Evolutionary conservation across 2,329 filamentous ascomycete species (phyloP).

Genomic region (Chrysosporium keratinophilum): DNA sequence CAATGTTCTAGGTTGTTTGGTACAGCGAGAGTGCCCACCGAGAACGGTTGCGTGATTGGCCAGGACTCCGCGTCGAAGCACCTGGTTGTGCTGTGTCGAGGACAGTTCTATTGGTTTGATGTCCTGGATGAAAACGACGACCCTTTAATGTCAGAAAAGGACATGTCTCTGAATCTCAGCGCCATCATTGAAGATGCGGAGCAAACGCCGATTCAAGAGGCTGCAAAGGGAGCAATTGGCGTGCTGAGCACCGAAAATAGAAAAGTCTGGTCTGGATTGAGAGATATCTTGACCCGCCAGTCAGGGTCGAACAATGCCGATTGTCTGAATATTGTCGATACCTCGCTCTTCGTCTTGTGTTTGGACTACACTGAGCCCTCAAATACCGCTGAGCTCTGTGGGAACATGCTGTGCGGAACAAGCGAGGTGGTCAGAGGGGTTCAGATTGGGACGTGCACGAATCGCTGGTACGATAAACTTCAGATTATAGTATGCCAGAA

Average conservation of each 20-base stretch:
- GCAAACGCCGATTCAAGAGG: slow-evolving; percentile 81
- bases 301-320: slow-evolving; percentile 89
- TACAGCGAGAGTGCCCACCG: slow-evolving; percentile 85
- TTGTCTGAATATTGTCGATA: slow-evolving; percentile 89
- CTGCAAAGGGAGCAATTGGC: slow-evolving; percentile 86
- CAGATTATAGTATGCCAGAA: slow-evolving; percentile 99
- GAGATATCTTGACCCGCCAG: slow-evolving; percentile 78
- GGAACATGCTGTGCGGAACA: slow-evolving; percentile 96
- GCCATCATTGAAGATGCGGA: slow-evolving; percentile 86
- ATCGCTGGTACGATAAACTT: slow-evolving; percentile 97
- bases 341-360: slow-evolving; percentile 82
- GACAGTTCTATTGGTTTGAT: slow-evolving; percentile 98
- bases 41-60: slow-evolving; percentile 89
- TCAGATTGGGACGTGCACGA: slow-evolving; percentile 94
- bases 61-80: slow-evolving; percentile 91
- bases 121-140: slow-evolving; percentile 90
- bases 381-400: slow-evolving; percentile 74
- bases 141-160: slow-evolving; percentile 92
- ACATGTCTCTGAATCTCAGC: slow-evolving; percentile 80
- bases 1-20: slow-evolving; percentile 94
- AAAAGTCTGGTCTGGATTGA: slow-evolving; percentile 85
- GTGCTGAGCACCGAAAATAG: slow-evolving; percentile 94
- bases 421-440: slow-evolving; percentile 85
- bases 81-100: slow-evolving; percentile 82
- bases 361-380: slow-evolving; percentile 83